Evolutionary conservation across 257 asterid species (phyloP).

Genomic region (Forsythia suspensa): DNA sequence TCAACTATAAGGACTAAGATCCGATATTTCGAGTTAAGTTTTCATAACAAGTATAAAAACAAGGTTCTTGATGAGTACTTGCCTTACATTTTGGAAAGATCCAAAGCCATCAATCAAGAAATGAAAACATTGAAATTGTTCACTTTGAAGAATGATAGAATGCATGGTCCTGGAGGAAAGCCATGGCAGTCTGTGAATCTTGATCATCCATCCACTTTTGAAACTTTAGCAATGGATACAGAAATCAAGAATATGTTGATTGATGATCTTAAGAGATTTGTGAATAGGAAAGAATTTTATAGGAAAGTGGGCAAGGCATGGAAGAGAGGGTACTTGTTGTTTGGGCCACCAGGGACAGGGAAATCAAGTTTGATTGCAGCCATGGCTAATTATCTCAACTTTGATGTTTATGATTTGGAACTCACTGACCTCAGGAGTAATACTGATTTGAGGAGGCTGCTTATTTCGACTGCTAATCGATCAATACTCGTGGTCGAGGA

Average conservation of each 20-base stretch:
- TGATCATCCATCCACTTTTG: slow-evolving; percentile 63
- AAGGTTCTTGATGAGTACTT: slow-evolving; percentile 40
- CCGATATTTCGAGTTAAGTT: slow-evolving; percentile 28
- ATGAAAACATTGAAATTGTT: slow-evolving; percentile 38
- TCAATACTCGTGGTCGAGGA: slow-evolving; percentile 60
- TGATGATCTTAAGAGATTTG: slow-evolving; percentile 50
- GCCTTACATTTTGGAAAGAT: slow-evolving; percentile 33
- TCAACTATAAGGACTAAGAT: slow-evolving; percentile 21
- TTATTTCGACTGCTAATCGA: slow-evolving; percentile 47
- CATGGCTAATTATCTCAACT: slow-evolving; percentile 67
- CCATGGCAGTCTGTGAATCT: slow-evolving; percentile 52
- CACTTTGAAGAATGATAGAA: slow-evolving; percentile 33
- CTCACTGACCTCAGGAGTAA: slow-evolving; percentile 41
- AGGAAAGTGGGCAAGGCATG: slow-evolving; percentile 68
- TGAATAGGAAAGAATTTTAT: slow-evolving; percentile 55
- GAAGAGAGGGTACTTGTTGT: slow-evolving; percentile 77
- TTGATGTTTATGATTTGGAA: slow-evolving; percentile 74
- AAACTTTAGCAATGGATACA: slow-evolving; percentile 58
- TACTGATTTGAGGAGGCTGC: slow-evolving; percentile 42
- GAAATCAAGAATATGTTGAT: slow-evolving; percentile 33
- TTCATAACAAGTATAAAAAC: slow-evolving; percentile 39
- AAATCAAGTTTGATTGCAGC: slow-evolving; percentile 84
- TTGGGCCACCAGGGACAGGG: slow-evolving; percentile 88
- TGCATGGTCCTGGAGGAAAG: slow-evolving; percentile 19
- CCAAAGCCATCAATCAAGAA: slow-evolving; percentile 25